phyloP scores from a whole-genome alignment of 805 yeast species.

The Candida tammaniensis region DNA sequence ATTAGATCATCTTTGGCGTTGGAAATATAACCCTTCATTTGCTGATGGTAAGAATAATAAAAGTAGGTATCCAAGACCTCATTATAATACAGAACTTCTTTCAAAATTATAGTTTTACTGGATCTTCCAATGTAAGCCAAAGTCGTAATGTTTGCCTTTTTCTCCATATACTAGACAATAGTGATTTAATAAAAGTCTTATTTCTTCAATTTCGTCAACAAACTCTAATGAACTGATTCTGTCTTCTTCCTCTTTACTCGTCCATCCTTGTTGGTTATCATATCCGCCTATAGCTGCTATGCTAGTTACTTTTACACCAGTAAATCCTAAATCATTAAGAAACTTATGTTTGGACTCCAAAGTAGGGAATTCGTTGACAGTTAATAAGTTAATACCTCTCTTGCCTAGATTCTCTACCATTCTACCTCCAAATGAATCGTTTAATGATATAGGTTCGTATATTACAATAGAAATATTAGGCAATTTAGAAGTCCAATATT shows the following conservation, averaged over 20 bases:
- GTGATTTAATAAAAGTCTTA: slow-evolving; percentile 58
- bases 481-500: slow-evolving; percentile 36
- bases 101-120: slow-evolving; percentile 1
- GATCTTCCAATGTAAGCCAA: background rate
- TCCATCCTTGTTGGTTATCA: slow-evolving; percentile 35
- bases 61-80: slow-evolving; percentile 14
- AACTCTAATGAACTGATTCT: slow-evolving; percentile 57
- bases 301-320: slow-evolving; percentile 41
- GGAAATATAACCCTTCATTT: slow-evolving; percentile 15
- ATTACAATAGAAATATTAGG: slow-evolving; percentile 36
- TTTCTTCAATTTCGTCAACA: slow-evolving; percentile 75
- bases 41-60: slow-evolving; percentile 10
- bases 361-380: slow-evolving; percentile 52
- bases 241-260: slow-evolving; percentile 32
- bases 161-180: slow-evolving; percentile 47
- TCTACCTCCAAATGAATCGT: slow-evolving; percentile 62
- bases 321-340: slow-evolving; percentile 23
- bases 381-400: slow-evolving; percentile 63
- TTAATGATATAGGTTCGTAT: slow-evolving; percentile 70
- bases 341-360: slow-evolving; percentile 24
- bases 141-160: slow-evolving; percentile 2
- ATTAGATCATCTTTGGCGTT: slow-evolving; percentile 18
- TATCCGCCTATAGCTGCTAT: slow-evolving; percentile 43
- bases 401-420: slow-evolving; percentile 60
- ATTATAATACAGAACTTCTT: slow-evolving; percentile 8